Conservation (phyloP, 2,329 filamentous ascomycete species). For the Trichoderma sp. region DNA sequence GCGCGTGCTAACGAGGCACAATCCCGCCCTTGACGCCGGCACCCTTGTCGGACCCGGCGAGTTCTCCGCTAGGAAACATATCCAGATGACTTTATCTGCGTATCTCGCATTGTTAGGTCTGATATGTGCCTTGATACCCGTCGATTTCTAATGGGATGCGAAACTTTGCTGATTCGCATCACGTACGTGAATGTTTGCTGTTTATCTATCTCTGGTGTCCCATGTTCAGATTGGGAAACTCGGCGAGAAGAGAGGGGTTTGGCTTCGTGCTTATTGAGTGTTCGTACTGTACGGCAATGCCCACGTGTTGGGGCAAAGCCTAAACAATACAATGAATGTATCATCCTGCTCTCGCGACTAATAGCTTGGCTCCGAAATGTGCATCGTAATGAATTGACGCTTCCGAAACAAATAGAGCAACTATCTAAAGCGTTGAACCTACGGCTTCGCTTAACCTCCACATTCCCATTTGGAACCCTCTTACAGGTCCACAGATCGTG, state of each 20-base stretch:
- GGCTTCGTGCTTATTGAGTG: neutral
- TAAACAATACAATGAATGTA: neutral
- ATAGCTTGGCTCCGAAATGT: neutral
- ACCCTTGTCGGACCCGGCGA: neutral
- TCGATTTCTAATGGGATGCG: neutral
- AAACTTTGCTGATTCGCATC: neutral
- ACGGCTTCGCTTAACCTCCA: neutral
- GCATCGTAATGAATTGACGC: neutral
- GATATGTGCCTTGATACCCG: neutral
- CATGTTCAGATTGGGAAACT: neutral
- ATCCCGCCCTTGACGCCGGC: neutral
- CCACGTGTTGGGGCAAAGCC: neutral
- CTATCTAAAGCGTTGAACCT: neutral
- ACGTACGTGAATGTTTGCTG: neutral
- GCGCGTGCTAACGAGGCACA: neutral
- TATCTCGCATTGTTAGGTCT: neutral
- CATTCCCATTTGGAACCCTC: neutral
- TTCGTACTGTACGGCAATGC: neutral
- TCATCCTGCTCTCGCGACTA: neutral
- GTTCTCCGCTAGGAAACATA: neutral
- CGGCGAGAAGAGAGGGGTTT: neutral
- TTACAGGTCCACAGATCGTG: neutral
- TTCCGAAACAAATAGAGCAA: neutral
- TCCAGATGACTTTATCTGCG: neutral
- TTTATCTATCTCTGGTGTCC: neutral